Evolutionary conservation across 179 eudicot genomes (phyloP), one percentile per base, ranked within the genome.

Genomic region (Gypsophila paniculata): DNA sequence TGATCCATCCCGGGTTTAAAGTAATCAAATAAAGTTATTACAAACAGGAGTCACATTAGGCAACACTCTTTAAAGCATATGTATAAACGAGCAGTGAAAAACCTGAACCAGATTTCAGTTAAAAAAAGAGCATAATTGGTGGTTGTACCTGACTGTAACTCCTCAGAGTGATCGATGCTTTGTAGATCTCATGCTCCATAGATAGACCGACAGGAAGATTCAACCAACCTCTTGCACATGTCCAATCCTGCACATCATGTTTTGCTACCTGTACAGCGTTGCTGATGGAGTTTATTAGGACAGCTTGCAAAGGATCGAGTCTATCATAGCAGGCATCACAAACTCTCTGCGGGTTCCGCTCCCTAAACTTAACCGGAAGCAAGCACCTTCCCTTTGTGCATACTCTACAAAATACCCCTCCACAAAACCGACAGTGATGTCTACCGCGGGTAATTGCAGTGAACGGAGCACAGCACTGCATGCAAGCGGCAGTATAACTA

Each of bases 181-280:
- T 95, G 79, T 95, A 95, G 68, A 95, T 88, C 78, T 95, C 99
- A 78, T 95, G 90, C 82, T 95, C 99, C 96, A 95, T 88, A 59
- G 96, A 90, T 63, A 95, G 80, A 52, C 96, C 96, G 77, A 95
- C 82, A n/a, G 99, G 99, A 76, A 95, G 95, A 82, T 95, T 95
- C 78, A 95, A 68, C 99, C 99, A 95, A 64, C 93, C 91, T 78
- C 99, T 82, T 14, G 85, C 65, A 74, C 88, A 85, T 39, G 99
- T 94, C 99, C 99, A 94, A 76, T 94, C 97, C 80, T 86, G 79
- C 68, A 94, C 97, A 83, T 94, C 99, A 81, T 94, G 97, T 83
- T 91, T 94, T 36, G 97, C 97, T 66, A 70, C 84, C 75, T 94
- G 99, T 59, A 79, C 86, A 15, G 97, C 92, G 61, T 91, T 91